Evolutionary conservation across 495 filamentous ascomycete genomes (phyloP).

Genomic region (Platismatia glauca): DNA sequence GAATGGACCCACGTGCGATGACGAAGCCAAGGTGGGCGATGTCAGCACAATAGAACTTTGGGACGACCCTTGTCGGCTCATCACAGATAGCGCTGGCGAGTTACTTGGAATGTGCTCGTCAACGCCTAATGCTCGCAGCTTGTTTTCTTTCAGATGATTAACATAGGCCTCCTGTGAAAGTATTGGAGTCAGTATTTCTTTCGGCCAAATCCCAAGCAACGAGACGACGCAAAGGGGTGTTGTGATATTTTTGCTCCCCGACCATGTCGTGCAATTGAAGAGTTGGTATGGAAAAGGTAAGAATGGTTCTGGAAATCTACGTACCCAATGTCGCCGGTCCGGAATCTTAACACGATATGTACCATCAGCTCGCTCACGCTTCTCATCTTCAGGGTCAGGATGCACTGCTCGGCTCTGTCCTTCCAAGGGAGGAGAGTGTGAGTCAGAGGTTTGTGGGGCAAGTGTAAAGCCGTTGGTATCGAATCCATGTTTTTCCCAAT

Average conservation of each 20-base stretch:
- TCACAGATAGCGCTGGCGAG: constrained; percentile 38
- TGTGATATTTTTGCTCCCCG: neutral
- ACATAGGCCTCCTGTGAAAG: constrained; percentile 55
- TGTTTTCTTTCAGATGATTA: constrained; percentile 71
- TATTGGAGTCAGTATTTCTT: neutral
- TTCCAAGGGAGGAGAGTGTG: constrained; percentile 16
- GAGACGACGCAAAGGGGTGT: neutral
- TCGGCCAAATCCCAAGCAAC: neutral
- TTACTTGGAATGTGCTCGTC: constrained; percentile 55
- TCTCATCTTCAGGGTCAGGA: constrained; percentile 56
- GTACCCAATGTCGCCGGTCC: constrained; percentile 59
- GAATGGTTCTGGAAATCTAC: neutral
- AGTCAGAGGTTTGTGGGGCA: constrained; percentile 22
- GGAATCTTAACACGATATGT: constrained; percentile 63
- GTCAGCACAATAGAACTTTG: constrained; percentile 57
- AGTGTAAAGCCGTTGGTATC: constrained; percentile 64
- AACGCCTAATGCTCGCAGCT: constrained; percentile 82
- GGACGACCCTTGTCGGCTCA: constrained; percentile 53
- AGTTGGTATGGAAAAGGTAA: neutral
- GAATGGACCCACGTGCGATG: constrained; percentile 40
- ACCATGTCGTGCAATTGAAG: neutral
- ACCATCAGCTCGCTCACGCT: constrained; percentile 42
- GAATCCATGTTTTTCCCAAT: constrained; percentile 70
- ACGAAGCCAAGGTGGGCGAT: constrained; percentile 63
- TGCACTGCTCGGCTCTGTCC: constrained; percentile 63